Evolutionary conservation across 805 yeast genomes (phyloP).

Genomic region (Ogataea wickerhamii): DNA sequence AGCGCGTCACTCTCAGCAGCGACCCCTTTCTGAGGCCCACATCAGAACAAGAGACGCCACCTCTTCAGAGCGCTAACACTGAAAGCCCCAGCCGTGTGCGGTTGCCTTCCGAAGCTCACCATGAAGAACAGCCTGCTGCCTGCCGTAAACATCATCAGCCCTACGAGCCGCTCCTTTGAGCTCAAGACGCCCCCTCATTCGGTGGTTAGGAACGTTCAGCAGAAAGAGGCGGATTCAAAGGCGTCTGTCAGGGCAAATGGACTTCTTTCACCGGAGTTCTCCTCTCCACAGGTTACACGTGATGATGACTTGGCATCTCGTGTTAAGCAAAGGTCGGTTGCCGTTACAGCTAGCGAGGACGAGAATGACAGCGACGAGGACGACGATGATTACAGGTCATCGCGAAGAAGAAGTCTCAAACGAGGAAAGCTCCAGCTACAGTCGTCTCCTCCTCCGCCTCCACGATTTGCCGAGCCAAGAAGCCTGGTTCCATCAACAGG

Average conservation of each 20-base stretch:
- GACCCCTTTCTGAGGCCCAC: neutral
- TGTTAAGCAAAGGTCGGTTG: slow-evolving; percentile 5
- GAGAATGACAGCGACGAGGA: slow-evolving; percentile 12
- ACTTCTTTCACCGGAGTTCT: slow-evolving; percentile 39
- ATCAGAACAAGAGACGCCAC: slow-evolving; percentile 1
- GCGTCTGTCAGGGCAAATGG: slow-evolving; percentile 18
- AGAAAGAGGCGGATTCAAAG: slow-evolving; percentile 8
- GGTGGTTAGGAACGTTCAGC: slow-evolving; percentile 16
- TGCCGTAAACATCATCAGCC: slow-evolving; percentile 26
- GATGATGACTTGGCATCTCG: slow-evolving; percentile 9
- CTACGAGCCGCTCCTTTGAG: slow-evolving; percentile 24
- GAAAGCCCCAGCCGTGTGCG: neutral
- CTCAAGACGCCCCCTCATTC: slow-evolving; percentile 33
- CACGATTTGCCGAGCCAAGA: slow-evolving; percentile 15
- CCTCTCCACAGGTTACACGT: slow-evolving; percentile 42
- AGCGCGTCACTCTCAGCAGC: neutral
- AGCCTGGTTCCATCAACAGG: neutral
- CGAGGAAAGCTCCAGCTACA: slow-evolving; percentile 13
- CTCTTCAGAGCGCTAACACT: slow-evolving; percentile 1
- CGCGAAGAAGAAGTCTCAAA: slow-evolving; percentile 11
- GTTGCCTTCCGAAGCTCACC: slow-evolving; percentile 1
- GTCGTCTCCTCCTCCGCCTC: slow-evolving; percentile 22
- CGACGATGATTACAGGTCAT: slow-evolving; percentile 15
- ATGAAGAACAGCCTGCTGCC: slow-evolving; percentile 21
- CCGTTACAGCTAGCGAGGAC: slow-evolving; percentile 11